Evolutionary conservation across 345 rosid species (phyloP).

Genomic region (Eucalyptus tenuipes): DNA sequence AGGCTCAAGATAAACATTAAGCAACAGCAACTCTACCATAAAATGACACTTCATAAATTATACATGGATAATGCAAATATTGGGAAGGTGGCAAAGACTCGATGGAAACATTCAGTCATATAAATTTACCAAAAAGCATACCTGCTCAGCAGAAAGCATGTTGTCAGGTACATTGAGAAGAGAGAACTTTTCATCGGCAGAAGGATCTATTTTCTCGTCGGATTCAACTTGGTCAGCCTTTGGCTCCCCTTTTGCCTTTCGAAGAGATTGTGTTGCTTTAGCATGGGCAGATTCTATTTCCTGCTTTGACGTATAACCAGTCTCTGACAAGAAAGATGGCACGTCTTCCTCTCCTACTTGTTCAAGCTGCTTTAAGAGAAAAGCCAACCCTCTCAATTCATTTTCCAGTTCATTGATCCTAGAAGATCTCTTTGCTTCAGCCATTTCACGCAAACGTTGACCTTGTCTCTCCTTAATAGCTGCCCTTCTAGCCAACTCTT

Average conservation of each 20-base stretch:
- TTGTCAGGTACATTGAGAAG: slow-evolving; percentile 65
- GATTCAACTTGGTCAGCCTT: slow-evolving; percentile 54
- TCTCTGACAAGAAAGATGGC: slow-evolving; percentile 59
- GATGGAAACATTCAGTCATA: neutral
- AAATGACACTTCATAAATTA: neutral
- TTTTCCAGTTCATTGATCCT: slow-evolving; percentile 81
- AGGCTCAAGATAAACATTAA: neutral
- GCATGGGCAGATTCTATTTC: slow-evolving; percentile 59
- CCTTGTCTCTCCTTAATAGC: slow-evolving; percentile 88
- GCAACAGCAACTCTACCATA: neutral
- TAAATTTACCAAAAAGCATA: neutral
- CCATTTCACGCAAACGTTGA: slow-evolving; percentile 96
- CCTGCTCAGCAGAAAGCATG: slow-evolving; percentile 81
- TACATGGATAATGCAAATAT: neutral
- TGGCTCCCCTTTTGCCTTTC: slow-evolving; percentile 84
- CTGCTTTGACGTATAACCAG: slow-evolving; percentile 75
- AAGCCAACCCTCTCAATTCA: slow-evolving; percentile 64
- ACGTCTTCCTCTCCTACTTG: slow-evolving; percentile 53
- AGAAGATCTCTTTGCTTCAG: slow-evolving; percentile 82
- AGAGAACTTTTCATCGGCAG: slow-evolving; percentile 52
- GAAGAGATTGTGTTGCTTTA: slow-evolving; percentile 56
- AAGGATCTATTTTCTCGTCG: slow-evolving; percentile 61
- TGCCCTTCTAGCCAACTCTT: slow-evolving; percentile 95
- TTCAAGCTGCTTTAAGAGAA: slow-evolving; percentile 77
- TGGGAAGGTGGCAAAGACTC: neutral